phyloP scores from a whole-genome alignment of 352 stramenopile genomes.

The Blastocystis sp. region DNA sequence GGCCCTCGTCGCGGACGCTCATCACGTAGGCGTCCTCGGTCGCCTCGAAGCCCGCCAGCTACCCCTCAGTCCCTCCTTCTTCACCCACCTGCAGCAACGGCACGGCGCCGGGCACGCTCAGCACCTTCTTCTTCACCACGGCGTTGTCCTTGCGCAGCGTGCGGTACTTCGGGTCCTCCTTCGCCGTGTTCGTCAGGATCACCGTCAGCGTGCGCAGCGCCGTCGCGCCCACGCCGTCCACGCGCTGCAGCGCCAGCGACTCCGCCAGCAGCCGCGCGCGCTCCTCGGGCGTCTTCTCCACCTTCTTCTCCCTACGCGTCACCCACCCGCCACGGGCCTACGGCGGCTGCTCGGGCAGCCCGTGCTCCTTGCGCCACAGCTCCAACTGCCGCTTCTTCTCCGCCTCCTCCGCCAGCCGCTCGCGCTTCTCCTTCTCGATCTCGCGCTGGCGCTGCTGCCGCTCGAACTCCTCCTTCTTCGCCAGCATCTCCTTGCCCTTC shows the following conservation, averaged over 20 bases:
- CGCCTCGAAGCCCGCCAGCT: constrained; percentile 48
- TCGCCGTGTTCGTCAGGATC: constrained; percentile 42
- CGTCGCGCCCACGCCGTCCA: not conserved
- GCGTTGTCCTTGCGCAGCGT: constrained; percentile 16
- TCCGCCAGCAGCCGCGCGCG: constrained; percentile 17
- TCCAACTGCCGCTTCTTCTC: constrained; percentile 50
- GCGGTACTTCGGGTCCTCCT: constrained; percentile 55
- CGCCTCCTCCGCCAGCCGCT: constrained; percentile 26
- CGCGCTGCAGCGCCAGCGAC: constrained; percentile 32
- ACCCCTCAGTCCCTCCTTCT: not conserved
- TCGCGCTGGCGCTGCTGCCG: constrained; percentile 4
- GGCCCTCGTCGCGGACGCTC: not conserved
- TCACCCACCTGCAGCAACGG: constrained; percentile 21
- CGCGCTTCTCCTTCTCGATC: constrained; percentile 35
- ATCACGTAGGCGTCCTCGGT: constrained; percentile 13
- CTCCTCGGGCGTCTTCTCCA: constrained; percentile 51
- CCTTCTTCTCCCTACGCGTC: not conserved
- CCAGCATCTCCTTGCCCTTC: constrained; percentile 20
- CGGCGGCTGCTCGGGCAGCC: not conserved
- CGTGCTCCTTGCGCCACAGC: constrained; percentile 49
- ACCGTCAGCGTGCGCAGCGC: constrained; percentile 12
- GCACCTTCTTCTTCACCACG: constrained; percentile 15
- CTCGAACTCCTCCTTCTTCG: constrained; percentile 31
- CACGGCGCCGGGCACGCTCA: constrained; percentile 9
- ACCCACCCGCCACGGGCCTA: not conserved